Conservation (phyloP, 768 basidiomycete genomes). For the Tephrocybe sp. region DNA sequence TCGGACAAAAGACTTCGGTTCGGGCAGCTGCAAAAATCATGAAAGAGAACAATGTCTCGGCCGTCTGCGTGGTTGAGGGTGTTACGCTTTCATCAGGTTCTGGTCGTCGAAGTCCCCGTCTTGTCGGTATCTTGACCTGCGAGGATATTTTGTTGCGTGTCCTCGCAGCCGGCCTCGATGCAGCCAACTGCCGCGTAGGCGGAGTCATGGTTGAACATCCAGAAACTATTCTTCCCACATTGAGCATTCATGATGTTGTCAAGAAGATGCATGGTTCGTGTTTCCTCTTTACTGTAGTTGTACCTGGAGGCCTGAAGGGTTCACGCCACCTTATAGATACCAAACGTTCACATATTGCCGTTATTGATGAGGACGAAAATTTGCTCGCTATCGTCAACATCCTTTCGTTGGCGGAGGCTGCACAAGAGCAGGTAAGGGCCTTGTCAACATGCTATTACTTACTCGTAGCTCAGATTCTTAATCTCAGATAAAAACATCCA, state of each 20-base stretch:
- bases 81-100: not conserved
- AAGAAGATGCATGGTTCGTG: constrained; percentile 6
- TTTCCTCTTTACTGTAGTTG: not conserved
- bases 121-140: not conserved
- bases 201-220: not conserved
- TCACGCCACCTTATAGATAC: not conserved
- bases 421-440: constrained; percentile 1
- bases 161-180: not conserved
- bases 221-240: not conserved
- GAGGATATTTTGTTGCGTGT: constrained; percentile 4
- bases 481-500: not conserved
- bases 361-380: constrained; percentile 1
- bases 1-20: not conserved
- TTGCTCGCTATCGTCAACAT: not conserved
- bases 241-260: not conserved
- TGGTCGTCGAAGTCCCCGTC: not conserved
- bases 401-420: not conserved
- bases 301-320: not conserved
- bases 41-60: constrained; percentile 1
- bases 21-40: constrained; percentile 3
- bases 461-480: not conserved
- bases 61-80: constrained; percentile 5
- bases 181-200: not conserved
- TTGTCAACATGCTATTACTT: not conserved
- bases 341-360: not conserved